A percentile compares a stretch with the other conserved stretches of the same genome.
These are phyloP conservation scores for Acanthamoeba triangularis DNA, from an alignment of 208 protist genomes.

Conservation along the genomic window DNA sequence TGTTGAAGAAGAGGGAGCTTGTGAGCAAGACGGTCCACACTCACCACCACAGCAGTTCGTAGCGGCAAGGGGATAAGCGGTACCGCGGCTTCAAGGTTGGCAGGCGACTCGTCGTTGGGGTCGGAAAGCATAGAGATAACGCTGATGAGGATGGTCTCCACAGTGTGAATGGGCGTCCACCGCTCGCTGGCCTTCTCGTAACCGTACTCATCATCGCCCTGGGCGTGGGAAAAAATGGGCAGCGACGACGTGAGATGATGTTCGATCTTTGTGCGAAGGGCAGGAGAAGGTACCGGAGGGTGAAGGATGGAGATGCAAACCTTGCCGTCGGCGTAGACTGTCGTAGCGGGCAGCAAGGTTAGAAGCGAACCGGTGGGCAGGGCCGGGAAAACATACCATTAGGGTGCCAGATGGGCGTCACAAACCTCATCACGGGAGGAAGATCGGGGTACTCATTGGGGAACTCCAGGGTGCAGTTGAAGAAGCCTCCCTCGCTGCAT, in stretches of 20 bases:
- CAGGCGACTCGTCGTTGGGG: conserved; percentile 94
- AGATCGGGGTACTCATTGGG: conserved; percentile 88
- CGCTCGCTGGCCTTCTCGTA: conserved; percentile 92
- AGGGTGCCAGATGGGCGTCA: conserved; percentile 92
- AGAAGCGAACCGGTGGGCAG: not conserved
- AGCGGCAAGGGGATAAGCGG: conserved; percentile 2
- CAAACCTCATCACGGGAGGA: conserved; percentile 93
- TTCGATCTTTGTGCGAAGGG: not conserved
- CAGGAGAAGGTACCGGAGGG: conserved; percentile 85
- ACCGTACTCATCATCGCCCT: conserved; percentile 87
- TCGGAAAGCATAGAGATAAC: conserved; percentile 93
- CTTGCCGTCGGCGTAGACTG: conserved; percentile 90
- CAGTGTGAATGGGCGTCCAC: conserved; percentile 92
- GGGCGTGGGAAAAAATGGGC: not conserved
- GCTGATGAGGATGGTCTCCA: conserved; percentile 93
- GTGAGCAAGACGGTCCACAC: not conserved
- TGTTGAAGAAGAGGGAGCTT: conserved; percentile 54
- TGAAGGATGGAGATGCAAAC: conserved; percentile 95
- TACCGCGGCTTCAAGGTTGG: conserved; percentile 94
- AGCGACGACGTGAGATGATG: not conserved
- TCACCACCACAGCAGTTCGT: not conserved
- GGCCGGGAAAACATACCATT: conserved; percentile 87
- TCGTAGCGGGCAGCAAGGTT: not conserved
- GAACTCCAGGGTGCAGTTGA: conserved; percentile 89
- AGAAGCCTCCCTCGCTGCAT: conserved; percentile 90